Base-by-base conservation (phyloP, 202 grass and related monocot species). In the Schoenoplectus triqueter region DNA sequence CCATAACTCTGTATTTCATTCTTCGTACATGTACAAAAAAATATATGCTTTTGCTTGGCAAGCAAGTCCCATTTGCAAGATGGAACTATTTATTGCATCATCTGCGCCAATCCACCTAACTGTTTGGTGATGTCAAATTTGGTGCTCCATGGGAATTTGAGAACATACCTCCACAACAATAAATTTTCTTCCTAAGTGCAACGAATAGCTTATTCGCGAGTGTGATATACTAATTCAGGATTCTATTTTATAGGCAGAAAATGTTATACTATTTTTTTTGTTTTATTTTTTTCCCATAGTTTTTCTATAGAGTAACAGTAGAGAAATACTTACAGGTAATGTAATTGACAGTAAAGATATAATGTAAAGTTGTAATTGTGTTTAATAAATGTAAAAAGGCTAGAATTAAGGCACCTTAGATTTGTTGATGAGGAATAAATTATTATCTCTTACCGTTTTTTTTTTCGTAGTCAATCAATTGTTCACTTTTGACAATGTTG, bases 381-480 rank as follows among this genome's bases (percentile, higher is more conserved):
- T 11, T 83, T 54, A 70, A 83, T 83, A 55, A 83, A 54, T 82
- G 64, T 82, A 8, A 65, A 80, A 82, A 20, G 61, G 60, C 46
- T 42, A 57, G 13, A 59, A 57, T 54, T 41, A 13, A 39, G 10
- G 72, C 49, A 49, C 21, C 20, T 56, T 55, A 55, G 50, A 14
- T 56, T 78, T 78, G 73, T 2, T 11, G 19, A 17, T 6, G 9
- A 56, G 21, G 52, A 59, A 78, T 78, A 60, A 59, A 78, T 14
- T 59, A 55, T 55, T 10, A 40, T 40, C 9, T 49, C 10, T 56
- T 76, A 14, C 5, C 49, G 48, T 10, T 80, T 49, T 5, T 3
- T 65, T 18, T 81, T 66, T 0, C 66, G 13, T 40, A 31, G 62
- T 66, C 19, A 6, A 9, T 75, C 49, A 75, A 74, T 54, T 54